These are phyloP conservation scores for Mycena vulgaris DNA, from an alignment of 768 basidiomycete species.

Conservation along the genomic window DNA sequence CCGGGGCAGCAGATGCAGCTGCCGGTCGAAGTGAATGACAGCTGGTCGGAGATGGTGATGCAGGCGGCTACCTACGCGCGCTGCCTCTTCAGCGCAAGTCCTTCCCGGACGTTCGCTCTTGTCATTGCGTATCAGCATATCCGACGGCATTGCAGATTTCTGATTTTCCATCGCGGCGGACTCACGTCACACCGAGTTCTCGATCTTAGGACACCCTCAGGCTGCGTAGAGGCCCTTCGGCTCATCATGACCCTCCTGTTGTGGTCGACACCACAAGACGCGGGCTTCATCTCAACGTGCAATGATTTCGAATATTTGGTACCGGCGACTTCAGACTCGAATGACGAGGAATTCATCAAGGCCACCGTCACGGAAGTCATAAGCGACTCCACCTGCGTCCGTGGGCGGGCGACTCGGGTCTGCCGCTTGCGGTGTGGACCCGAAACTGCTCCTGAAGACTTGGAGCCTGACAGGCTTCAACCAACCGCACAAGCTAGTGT, in stretches of 20 bases:
- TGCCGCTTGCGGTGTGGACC: neutral
- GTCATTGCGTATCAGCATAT: slow-evolving; percentile 31
- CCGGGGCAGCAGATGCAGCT: neutral
- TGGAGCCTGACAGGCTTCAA: neutral
- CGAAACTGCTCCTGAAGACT: too few relatives aligned
- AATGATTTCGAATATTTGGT: slow-evolving; percentile 17
- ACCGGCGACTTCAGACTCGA: neutral
- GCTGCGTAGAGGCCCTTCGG: slow-evolving; percentile 6
- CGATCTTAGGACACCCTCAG: neutral
- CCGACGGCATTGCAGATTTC: slow-evolving; percentile 17
- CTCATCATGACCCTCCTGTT: slow-evolving; percentile 28
- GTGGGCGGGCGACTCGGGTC: neutral
- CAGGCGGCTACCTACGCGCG: slow-evolving; percentile 38
- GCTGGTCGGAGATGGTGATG: slow-evolving; percentile 26
- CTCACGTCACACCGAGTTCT: slow-evolving; percentile 25
- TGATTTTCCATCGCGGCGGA: slow-evolving; percentile 37
- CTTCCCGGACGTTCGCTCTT: slow-evolving; percentile 29
- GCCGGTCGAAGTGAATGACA: slow-evolving; percentile 36
- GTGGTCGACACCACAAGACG: slow-evolving; percentile 25
- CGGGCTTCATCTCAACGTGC: slow-evolving; percentile 27
- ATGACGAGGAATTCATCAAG: neutral
- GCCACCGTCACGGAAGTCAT: neutral
- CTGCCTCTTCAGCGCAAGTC: slow-evolving; percentile 20
- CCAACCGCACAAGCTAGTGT: neutral
- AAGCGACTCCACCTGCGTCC: neutral